Evolutionary conservation across 345 rosid genomes (phyloP).

Genomic region (Hibiscus mutabilis): DNA sequence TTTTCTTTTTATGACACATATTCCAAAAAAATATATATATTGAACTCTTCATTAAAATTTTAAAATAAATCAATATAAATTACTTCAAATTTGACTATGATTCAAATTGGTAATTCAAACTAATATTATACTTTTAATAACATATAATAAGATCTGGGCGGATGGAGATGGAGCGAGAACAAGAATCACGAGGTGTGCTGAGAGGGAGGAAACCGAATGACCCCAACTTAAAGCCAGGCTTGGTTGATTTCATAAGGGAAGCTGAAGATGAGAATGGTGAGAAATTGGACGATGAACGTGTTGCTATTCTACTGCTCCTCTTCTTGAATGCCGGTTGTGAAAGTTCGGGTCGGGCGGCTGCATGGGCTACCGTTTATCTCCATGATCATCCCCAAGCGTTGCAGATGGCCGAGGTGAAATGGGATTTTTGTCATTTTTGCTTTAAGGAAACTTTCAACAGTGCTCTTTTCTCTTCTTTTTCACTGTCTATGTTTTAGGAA

Average conservation of each 20-base stretch:
- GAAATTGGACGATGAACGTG: conserved; percentile 14
- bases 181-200: too few species aligned
- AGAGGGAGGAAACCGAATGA: not conserved
- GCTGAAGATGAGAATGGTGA: conserved; percentile 27
- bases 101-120: too few species aligned
- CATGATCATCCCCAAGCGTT: conserved; percentile 1
- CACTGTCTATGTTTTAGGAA: not conserved
- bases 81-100: too few species aligned
- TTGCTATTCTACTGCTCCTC: conserved; percentile 14
- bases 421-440: not conserved
- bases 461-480: too few species aligned
- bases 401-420: conserved; percentile 15
- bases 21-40: too few species aligned
- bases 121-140: too few species aligned
- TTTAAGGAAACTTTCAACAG: too few species aligned
- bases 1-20: too few species aligned
- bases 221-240: not conserved
- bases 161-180: too few species aligned
- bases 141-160: too few species aligned
- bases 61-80: too few species aligned
- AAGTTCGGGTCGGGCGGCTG: not conserved
- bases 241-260: conserved; percentile 21
- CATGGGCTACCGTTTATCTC: conserved; percentile 20
- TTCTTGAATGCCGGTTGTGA: conserved; percentile 22
- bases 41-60: too few species aligned